Percentiles rank a stretch among this genome's conserved stretches.
phyloP scores from a whole-genome alignment of 495 filamentous ascomycete genomes.

The Podospora tetraspora region DNA sequence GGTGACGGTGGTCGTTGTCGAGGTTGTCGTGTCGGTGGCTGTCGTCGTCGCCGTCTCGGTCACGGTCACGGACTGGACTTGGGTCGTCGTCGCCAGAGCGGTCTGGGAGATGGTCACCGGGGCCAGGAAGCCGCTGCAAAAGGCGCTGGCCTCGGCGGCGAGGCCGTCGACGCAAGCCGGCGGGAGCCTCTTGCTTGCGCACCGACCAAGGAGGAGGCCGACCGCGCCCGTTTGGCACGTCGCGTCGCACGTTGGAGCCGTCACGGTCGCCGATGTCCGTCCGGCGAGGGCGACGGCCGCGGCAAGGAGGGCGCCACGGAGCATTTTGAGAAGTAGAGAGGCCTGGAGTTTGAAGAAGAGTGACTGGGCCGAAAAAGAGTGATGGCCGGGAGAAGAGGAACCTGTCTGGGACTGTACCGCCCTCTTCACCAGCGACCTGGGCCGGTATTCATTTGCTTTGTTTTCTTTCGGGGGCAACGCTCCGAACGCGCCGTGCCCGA shows the following conservation, averaged over 20 bases:
- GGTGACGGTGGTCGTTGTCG: not conserved
- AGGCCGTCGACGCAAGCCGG: constrained; percentile 1
- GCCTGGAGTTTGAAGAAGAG: not conserved
- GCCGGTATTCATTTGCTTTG: no score
- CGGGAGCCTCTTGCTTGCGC: not conserved
- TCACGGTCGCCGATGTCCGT: not conserved
- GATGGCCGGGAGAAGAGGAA: no score
- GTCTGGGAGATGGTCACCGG: not conserved
- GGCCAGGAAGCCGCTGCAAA: constrained; percentile 4
- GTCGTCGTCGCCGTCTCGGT: constrained; percentile 2
- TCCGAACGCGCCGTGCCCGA: not conserved
- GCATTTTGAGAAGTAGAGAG: no score
- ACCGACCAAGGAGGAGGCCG: not conserved
- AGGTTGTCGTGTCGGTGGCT: not conserved
- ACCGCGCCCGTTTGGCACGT: not conserved
- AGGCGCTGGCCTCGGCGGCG: not conserved
- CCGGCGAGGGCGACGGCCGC: not conserved
- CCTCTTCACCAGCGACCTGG: no score
- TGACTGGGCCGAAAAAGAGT: not conserved
- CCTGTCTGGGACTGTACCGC: no score
- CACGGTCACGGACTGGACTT: not conserved
- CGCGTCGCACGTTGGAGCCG: not conserved
- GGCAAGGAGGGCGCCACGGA: no score
- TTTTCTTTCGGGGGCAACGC: no score
- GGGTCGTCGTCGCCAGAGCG: not conserved